Evolutionary conservation across 176 grass and related monocot species (phyloP), one percentile per base, ranked within the genome.

Genomic region (Carex parvula): DNA sequence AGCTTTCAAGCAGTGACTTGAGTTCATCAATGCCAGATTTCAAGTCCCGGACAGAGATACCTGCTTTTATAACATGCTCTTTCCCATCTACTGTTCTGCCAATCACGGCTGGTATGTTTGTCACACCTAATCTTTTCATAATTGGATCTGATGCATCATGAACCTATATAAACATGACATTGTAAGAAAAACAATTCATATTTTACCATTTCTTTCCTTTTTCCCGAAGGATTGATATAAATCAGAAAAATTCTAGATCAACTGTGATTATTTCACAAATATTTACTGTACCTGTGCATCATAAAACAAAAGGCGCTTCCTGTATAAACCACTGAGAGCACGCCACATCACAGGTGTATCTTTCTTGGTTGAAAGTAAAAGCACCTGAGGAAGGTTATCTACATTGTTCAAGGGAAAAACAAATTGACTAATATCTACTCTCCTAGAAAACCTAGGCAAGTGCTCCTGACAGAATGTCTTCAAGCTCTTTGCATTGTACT

Each of bases 401-500:
- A 81, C 78, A 62, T 71, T 62, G 59, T 86, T 87, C 26, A 26
- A 83, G 48, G 90, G 88, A 81, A 93, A 94, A 60, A 64, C 90
- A 83, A 93, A 91, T 70, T 85, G 87, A 74, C 26, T 64, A 35
- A 90, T 80, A 59, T 93, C 89, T 86, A 94, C 86, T 50, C 91
- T 77, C 84, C 70, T 98, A 57, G 95, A 98, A 89, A 93, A 94
- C 82, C 89, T 88, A 78, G 95, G 95, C 81, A 98, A 84, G 62
- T 98, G 91, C 58, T 95, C 92, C 58, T 95, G 92, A 84, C 88
- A 91, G 82, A 98, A 98, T 56, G n/a, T 85, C 81, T 95, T 98
- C 86, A 98, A 82, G 87, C 89, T 98, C 84, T 87, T 94, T 57
- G 86, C 37, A 86, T 95, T 84, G 66, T 87, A 57, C 32, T 98